phyloP scores from a whole-genome alignment of 345 rosid genomes.

The thale cress (Arabidopsis thaliana) region DNA sequence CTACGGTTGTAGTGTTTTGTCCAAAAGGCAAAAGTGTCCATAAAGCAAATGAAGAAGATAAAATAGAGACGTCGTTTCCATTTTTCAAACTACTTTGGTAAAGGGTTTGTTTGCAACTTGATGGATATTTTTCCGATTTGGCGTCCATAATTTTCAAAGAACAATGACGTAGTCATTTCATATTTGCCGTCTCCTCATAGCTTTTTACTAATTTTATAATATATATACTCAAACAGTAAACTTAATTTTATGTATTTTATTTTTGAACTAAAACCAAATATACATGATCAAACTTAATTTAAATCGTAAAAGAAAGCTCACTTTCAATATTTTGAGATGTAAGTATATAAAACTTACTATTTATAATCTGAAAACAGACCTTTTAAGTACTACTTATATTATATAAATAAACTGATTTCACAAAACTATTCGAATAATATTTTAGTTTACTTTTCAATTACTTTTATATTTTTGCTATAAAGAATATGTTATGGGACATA shows the following conservation, averaged over 20 bases:
- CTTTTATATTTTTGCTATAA: too few species aligned
- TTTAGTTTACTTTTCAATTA: too few species aligned
- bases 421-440: not conserved
- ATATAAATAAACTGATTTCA: not conserved
- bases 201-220: slow-evolving; percentile 13
- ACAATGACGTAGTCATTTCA: slow-evolving; percentile 34
- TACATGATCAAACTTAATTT: not conserved
- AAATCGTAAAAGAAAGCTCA: not conserved
- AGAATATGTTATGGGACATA: too few species aligned
- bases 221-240: not conserved
- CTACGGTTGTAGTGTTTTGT: slow-evolving; percentile 2
- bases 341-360: not conserved
- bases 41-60: slow-evolving; percentile 6
- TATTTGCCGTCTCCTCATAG: slow-evolving; percentile 36
- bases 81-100: slow-evolving; percentile 4
- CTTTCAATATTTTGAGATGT: not conserved
- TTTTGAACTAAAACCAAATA: not conserved
- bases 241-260: not conserved
- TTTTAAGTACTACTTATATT: too few species aligned
- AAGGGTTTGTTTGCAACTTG: slow-evolving; percentile 38
- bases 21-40: slow-evolving; percentile 10
- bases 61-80: slow-evolving; percentile 22
- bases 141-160: slow-evolving; percentile 42
- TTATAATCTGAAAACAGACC: not conserved
- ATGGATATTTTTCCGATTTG: slow-evolving; percentile 37